Evolutionary conservation across 768 basidiomycete species (phyloP), one percentile per base, ranked within the genome.

Genomic region (Vararia minispora): DNA sequence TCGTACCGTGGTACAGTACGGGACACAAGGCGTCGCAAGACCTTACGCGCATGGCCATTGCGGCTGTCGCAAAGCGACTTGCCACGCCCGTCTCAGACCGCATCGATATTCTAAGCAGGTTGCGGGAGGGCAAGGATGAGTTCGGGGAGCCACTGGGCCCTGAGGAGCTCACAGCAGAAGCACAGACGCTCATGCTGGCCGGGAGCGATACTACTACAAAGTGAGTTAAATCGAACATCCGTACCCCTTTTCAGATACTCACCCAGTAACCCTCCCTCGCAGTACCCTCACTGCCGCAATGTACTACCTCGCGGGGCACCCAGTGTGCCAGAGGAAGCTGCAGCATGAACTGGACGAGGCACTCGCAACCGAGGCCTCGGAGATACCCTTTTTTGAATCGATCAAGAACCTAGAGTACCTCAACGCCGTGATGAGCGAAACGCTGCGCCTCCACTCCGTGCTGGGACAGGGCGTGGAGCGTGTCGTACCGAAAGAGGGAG

Each of bases 41-140:
- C 16, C 66, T 94, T 1, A 81, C 87, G 17, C 88, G 89, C 6
- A 71, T 85, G 45, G 80, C 81, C 0, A 73, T 84, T 40, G 77
- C 80, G 51, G 81, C 79, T 3, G 53, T 55, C 43, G 53, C 57
- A 41, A n/a, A n/a, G n/a, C n/a, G n/a, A n/a, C n/a, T n/a, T n/a
- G n/a, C n/a, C n/a, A n/a, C n/a, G n/a, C n/a, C n/a, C n/a, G n/a
- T n/a, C n/a, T n/a, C n/a, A n/a, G n/a, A n/a, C n/a, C n/a, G n/a
- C n/a, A n/a, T n/a, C n/a, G n/a, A n/a, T n/a, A n/a, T n/a, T n/a
- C n/a, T n/a, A n/a, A n/a, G n/a, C n/a, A n/a, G n/a, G n/a, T n/a
- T n/a, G n/a, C n/a, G n/a, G n/a, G n/a, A n/a, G n/a, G n/a, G n/a
- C n/a, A n/a, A n/a, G n/a, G n/a, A n/a, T n/a, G n/a, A n/a, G n/a